A percentile compares a stretch with the other conserved stretches of the same genome.
Conservation (phyloP, 257 asterid genomes). For the Nicotiana noctiflora region DNA sequence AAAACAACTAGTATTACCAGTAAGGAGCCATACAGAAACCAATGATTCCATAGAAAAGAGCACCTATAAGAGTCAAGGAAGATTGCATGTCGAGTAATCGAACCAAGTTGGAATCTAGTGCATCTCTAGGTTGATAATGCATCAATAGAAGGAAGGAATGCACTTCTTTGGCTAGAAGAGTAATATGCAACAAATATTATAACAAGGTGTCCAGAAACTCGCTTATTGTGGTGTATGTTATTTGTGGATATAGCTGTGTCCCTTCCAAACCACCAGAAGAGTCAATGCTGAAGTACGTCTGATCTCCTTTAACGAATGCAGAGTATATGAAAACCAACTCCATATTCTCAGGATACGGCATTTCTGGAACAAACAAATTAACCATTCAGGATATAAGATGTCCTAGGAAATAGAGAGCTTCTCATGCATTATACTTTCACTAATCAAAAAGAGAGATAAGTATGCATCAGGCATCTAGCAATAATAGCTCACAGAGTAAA, state of each 20-base stretch:
- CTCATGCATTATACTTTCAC: not conserved
- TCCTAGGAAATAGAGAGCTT: not conserved
- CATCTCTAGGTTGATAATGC: not conserved
- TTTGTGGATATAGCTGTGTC: slow-evolving; percentile 54
- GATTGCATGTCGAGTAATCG: not conserved
- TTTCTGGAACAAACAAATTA: slow-evolving; percentile 35
- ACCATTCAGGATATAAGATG: not conserved
- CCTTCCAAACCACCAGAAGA: slow-evolving; percentile 61
- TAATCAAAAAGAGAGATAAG: not conserved
- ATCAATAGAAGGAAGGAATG: not conserved
- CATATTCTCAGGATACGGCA: slow-evolving; percentile 74
- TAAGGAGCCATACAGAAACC: not conserved
- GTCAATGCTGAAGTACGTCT: slow-evolving; percentile 49
- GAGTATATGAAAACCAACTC: slow-evolving; percentile 77
- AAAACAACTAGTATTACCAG: too few relatives aligned
- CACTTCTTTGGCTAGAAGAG: not conserved
- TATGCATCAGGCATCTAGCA: not conserved
- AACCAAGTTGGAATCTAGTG: not conserved
- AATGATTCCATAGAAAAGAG: not conserved
- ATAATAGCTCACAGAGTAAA: not conserved
- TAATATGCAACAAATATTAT: slow-evolving; percentile 18
- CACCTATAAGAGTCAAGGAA: not conserved
- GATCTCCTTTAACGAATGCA: slow-evolving; percentile 79
- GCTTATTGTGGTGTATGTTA: slow-evolving; percentile 64
- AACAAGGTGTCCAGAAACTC: slow-evolving; percentile 48